Percentiles rank a stretch among this genome's conserved stretches.
phyloP scores from a whole-genome alignment of 2,329 filamentous ascomycete genomes.

The Fusarium xylarioides region DNA sequence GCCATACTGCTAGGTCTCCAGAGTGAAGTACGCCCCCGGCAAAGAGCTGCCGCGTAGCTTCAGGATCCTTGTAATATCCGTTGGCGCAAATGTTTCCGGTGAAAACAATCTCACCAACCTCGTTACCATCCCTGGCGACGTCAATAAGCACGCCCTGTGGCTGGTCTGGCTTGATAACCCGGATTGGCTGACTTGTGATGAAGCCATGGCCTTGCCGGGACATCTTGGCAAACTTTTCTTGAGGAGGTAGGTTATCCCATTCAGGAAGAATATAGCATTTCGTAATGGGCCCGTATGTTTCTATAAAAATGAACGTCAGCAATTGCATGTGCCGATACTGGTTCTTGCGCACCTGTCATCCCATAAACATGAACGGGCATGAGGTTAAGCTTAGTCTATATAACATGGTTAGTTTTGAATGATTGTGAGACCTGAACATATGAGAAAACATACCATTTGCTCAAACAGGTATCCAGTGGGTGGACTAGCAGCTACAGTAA shows the following conservation, averaged over 20 bases:
- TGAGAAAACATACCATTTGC: slow-evolving; percentile 73
- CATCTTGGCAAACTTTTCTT: slow-evolving; percentile 89
- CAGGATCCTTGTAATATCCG: slow-evolving; percentile 90
- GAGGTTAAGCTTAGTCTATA: slow-evolving; percentile 73
- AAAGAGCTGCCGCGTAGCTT: slow-evolving; percentile 87
- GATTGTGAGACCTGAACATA: neutral
- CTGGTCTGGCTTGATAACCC: slow-evolving; percentile 83
- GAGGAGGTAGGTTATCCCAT: slow-evolving; percentile 78
- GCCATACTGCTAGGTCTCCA: slow-evolving; percentile 93
- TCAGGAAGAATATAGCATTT: slow-evolving; percentile 88
- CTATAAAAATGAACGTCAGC: slow-evolving; percentile 41
- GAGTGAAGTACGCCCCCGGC: slow-evolving; percentile 87
- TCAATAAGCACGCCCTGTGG: slow-evolving; percentile 64
- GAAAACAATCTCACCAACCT: slow-evolving; percentile 75
- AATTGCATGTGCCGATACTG: neutral
- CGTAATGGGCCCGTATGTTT: slow-evolving; percentile 96
- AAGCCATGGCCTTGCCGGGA: slow-evolving; percentile 94
- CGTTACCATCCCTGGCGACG: slow-evolving; percentile 58
- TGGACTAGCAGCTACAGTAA: slow-evolving; percentile 92
- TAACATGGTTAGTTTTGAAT: slow-evolving; percentile 12
- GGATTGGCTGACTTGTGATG: slow-evolving; percentile 80
- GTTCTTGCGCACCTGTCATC: slow-evolving; percentile 57
- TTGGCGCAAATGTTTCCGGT: slow-evolving; percentile 90
- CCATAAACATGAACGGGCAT: slow-evolving; percentile 95
- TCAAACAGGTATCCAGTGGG: slow-evolving; percentile 91